phyloP scores from a whole-genome alignment of 176 grass and related monocot genomes.

The Oryza rufipogon region DNA sequence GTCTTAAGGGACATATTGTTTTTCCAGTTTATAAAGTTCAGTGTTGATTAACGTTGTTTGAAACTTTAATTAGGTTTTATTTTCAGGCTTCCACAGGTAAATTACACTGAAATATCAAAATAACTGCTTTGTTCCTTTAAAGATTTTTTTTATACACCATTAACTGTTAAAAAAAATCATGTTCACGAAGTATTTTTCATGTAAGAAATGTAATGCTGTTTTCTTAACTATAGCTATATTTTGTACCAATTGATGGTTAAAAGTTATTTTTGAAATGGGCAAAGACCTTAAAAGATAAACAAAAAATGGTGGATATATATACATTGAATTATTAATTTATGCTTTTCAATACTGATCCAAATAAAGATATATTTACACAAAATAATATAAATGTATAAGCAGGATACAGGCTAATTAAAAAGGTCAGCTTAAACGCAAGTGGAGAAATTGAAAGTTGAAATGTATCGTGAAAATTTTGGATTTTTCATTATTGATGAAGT shows the following conservation, averaged over 20 bases:
- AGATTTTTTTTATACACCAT: not conserved
- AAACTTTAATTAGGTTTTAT: not conserved
- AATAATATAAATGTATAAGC: not conserved
- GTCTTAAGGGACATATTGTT: no score
- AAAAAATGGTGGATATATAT: not conserved
- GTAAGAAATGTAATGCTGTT: not conserved
- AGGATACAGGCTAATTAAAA: conserved; percentile 4
- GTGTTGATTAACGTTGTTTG: not conserved
- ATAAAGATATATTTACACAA: not conserved
- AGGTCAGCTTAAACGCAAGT: not conserved
- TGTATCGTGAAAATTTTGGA: conserved; percentile 10
- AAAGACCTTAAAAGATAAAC: not conserved
- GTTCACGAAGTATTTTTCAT: not conserved
- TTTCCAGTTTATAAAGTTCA: no score
- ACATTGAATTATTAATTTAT: not conserved
- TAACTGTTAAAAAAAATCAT: not conserved
- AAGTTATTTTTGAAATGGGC: not conserved
- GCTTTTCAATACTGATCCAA: not conserved
- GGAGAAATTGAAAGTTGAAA: not conserved
- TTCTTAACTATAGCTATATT: not conserved
- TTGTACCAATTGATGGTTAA: not conserved
- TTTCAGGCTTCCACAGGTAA: not conserved
- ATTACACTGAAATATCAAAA: not conserved
- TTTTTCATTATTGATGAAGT: conserved; percentile 24
- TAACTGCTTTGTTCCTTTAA: not conserved